These are phyloP conservation scores for Athelia psychrophila DNA, from an alignment of 1,284 basidiomycete species.

Conservation along the genomic window DNA sequence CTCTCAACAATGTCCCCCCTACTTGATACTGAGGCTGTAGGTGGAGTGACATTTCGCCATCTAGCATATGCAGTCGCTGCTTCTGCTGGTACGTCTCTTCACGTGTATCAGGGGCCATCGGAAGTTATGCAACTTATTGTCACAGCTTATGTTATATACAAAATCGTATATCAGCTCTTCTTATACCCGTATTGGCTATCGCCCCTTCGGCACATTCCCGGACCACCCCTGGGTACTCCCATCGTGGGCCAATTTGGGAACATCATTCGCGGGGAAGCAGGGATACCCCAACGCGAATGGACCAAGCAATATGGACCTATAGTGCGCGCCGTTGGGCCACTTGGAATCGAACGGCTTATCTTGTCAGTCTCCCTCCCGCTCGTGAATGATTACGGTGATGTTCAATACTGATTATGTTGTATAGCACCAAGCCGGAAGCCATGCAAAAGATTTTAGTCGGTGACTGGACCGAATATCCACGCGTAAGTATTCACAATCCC, in stretches of 20 bases:
- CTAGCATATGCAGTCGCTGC: too few relatives aligned
- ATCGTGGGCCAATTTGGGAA: constrained; percentile 29
- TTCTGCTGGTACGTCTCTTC: too few relatives aligned
- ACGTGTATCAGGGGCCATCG: too few relatives aligned
- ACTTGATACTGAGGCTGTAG: too few relatives aligned
- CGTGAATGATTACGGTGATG: too few relatives aligned
- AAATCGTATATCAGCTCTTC: constrained; percentile 23
- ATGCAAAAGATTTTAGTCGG: constrained; percentile 40
- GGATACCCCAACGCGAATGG: constrained; percentile 44
- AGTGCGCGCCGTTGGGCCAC: constrained; percentile 40
- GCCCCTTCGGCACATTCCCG: constrained; percentile 39
- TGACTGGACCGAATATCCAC: constrained; percentile 44
- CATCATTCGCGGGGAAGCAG: constrained; percentile 39
- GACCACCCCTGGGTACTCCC: constrained; percentile 35
- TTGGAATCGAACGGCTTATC: constrained; percentile 44
- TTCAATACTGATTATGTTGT: too few relatives aligned
- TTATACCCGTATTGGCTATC: constrained; percentile 40
- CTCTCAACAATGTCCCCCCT: too few relatives aligned
- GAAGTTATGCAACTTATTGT: constrained; percentile 13
- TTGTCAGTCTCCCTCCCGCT: too few relatives aligned
- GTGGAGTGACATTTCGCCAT: too few relatives aligned
- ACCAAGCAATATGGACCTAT: constrained; percentile 40
- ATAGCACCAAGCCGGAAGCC: constrained; percentile 36
- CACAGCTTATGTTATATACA: constrained; percentile 8
- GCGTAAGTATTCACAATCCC: constrained; percentile 25